Base-by-base conservation (phyloP, 2,329 filamentous ascomycete genomes). In the Penicillium frequentans region DNA sequence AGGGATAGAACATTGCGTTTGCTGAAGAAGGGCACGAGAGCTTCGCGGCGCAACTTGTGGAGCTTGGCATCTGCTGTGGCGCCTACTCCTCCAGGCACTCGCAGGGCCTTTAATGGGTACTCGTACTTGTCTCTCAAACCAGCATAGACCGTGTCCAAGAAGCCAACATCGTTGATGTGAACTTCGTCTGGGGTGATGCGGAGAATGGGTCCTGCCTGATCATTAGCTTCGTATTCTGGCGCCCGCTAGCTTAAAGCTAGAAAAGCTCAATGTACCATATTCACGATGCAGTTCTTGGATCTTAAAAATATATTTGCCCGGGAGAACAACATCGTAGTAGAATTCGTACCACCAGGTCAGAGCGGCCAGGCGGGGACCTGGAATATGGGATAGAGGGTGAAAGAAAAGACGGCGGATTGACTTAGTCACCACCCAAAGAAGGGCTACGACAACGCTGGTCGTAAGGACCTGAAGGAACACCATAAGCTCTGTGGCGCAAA, bases 141-240 rank as follows among this genome's bases (percentile, higher is more conserved):
- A 26, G 59, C 59, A 53, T 75, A 75, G 16, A 76, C 63, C 37
- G 66, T 62, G 27, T 75, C 68, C 55, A 68, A 73, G 58, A 66
- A 76, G 8, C 60, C 48, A 1, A 73, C 66, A 44, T 76, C 74
- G 7, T 56, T 63, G 43, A 76, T 67, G 54, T 77, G 74, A 2
- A 77, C 39, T 58, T 77, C 73, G 21, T 66, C 60, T 1, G 74
- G 73, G 31, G 64, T 71, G 56, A 76, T 69, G 16, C 74, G 72
- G 5, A 77, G 65, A 24, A 76, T 72, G 1, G 72, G 72, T 6
- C 73, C 70, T 64, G 33, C 2, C 11, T 29, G 26, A 19, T 43
- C 5, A n/a, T 51, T 13, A 50, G 47, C 21, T 29, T 43, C 44
- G 49, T 23, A 49, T 42, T 48, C 23, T 19, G 19, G 31, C 27